Evolutionary conservation across 1,284 basidiomycete species (phyloP), one percentile per base, ranked within the genome.

Genomic region (Marasmius fiardii): DNA sequence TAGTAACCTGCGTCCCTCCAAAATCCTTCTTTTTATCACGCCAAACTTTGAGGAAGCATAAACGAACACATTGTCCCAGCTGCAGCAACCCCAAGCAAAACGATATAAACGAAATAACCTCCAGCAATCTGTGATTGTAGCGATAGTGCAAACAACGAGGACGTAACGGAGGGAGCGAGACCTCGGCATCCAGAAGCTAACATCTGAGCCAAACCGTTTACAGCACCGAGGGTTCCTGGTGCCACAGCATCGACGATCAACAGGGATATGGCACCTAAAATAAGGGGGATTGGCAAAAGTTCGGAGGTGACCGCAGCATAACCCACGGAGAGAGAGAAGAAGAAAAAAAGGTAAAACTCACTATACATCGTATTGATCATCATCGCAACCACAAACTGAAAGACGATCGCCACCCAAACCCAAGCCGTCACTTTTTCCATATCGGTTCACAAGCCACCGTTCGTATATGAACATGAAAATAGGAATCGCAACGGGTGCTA

Each of bases 71-170:
- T 18, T 26, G 26, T 58, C 14, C 63, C 64, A 16, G 50, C 47
- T 16, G 63, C 7, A n/a, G 58, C 49, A 2, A 64, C 52, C 18
- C 45, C 54, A 2, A 64, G 23, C n/a, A 70, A 52, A 23, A 65
- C 53, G 33, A 55, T 51, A 44, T 72, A 73, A 14, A 72, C 69
- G 43, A 69, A 39, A 28, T 68, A 62, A 7, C 72, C 72, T 4
- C 69, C 68, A 6, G 62, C 49, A 10, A 70, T 51, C 47, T 65
- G 61, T n/a, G 55, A 57, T 45, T 70, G 44, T 20, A 59, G n/a
- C 14, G 58, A 59, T 12, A 43, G 4, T 26, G 21, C 11, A 33
- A 58, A 58, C 44, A 58, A 41, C 1, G 57, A 58, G 2, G 57
- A 58, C 12, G 57, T 53, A 1, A 55, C 34, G 21, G 52, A 37